Evolutionary conservation across 2,329 filamentous ascomycete species (phyloP), one percentile per base, ranked within the genome.

Genomic region (Ophiostoma tasmaniense): DNA sequence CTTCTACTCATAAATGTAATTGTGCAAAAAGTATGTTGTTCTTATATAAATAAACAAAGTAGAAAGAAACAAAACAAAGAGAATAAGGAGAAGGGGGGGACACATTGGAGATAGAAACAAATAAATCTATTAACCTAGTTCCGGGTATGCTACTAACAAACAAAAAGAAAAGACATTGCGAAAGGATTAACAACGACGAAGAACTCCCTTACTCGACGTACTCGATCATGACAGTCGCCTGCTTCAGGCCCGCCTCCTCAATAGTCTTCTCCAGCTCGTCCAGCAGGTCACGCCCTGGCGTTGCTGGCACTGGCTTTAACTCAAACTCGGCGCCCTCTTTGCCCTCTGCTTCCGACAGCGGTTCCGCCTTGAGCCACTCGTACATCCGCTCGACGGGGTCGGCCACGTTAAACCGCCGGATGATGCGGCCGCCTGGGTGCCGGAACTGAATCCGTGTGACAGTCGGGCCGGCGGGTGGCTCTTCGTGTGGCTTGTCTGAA

Each of bases 151-250:
- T 37, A 39, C 55, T 37, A 39, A 64, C 61, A 64, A 20, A 33
- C 28, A 39, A 8, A 64, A 37, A 17, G 14, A 33, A 14, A 10
- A 35, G 28, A 35, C 30, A 62, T 3, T 14, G 11, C 37, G 8
- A 22, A 35, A 35, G 7, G n/a, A n/a, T n/a, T n/a, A 35, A 22
- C 14, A 30, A 30, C 1, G 8, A 20, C 8, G 30, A 30, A 25
- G 30, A 2, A 33, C 2, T 22, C 17, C 59, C 59, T 62, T 17
- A 67, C 77, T 91, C 89, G 69, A 91, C 79, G 75, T 93, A 96
- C 78, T 97, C 95, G 73, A 99, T 89, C 92, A 97, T 97, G 8
- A 99, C 90, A 0, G 93, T 97, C 3, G 90, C 93, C 76, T 96
- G 94, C 82, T 95, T 96, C 74, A 99, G 79, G 0, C 93, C 92